A percentile compares a stretch with the other conserved stretches of the same genome.
Evolutionary conservation across 352 stramenopile genomes (phyloP).

Genomic region (Pythium scleroteichum): DNA sequence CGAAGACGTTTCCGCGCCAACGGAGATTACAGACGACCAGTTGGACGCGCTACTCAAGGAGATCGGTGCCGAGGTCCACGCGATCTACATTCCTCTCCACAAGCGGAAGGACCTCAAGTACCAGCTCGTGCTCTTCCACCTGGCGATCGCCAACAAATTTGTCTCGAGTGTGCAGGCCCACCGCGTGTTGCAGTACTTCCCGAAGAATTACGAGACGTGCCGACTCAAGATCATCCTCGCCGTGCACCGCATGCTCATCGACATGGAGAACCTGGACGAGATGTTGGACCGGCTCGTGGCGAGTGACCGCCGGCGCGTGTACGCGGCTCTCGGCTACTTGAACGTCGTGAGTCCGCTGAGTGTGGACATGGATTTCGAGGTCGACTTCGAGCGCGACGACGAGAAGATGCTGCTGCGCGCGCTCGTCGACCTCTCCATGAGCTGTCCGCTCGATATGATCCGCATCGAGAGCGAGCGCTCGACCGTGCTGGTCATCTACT

Average conservation of each 20-base stretch:
- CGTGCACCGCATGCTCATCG: constrained; percentile 60
- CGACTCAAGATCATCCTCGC: constrained; percentile 52
- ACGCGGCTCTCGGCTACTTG: constrained; percentile 54
- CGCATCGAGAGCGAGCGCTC: constrained; percentile 67
- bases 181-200: constrained; percentile 67
- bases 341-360: constrained; percentile 58
- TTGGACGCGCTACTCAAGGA: constrained; percentile 41
- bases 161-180: constrained; percentile 51
- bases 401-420: constrained; percentile 62
- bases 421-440: constrained; percentile 66
- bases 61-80: constrained; percentile 64
- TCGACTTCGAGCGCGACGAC: constrained; percentile 67
- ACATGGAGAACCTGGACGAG: constrained; percentile 64
- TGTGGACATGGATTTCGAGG: constrained; percentile 71
- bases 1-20: constrained; percentile 35
- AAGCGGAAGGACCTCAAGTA: constrained; percentile 75
- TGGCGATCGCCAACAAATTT: constrained; percentile 51
- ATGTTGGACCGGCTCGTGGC: constrained; percentile 52
- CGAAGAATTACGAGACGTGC: constrained; percentile 64
- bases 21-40: constrained; percentile 40
- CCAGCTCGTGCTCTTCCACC: constrained; percentile 64
- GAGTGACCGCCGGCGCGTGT: constrained; percentile 46
- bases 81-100: constrained; percentile 72
- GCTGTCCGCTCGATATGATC: constrained; percentile 67
- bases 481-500: constrained; percentile 70